Conservation (phyloP, 192 early-diverging fungal genomes). For the Gonapodya sp. region DNA sequence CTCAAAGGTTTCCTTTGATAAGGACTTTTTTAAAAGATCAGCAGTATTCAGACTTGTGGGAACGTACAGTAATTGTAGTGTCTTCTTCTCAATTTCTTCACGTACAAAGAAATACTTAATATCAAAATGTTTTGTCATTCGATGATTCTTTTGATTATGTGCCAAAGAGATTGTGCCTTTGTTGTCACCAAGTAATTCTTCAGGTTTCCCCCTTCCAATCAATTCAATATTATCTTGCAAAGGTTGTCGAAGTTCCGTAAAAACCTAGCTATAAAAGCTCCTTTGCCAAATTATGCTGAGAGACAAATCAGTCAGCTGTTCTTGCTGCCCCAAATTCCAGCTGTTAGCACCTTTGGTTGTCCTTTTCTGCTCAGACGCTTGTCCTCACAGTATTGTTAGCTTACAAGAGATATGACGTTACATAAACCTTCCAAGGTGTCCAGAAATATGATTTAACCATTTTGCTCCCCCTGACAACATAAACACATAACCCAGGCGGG, state of each 20-base stretch:
- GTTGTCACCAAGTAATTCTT: conserved; percentile 16
- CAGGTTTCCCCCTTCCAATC: neutral
- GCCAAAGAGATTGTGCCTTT: conserved; percentile 10
- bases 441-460: too few species aligned
- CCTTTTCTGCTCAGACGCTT: too few species aligned
- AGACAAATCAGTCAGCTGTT: conserved; percentile 9
- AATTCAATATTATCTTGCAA: neutral
- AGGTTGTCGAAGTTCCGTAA: conserved; percentile 13
- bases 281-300: conserved; percentile 4
- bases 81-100: conserved; percentile 13
- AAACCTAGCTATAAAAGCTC: conserved; percentile 16
- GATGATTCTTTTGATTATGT: conserved; percentile 19
- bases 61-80: conserved; percentile 13
- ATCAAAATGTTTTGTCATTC: conserved; percentile 25
- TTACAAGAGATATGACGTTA: too few species aligned
- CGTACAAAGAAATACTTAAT: conserved; percentile 23
- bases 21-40: conserved; percentile 20
- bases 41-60: conserved; percentile 18
- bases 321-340: conserved; percentile 15
- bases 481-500: conserved; percentile 17
- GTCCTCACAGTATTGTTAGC: too few species aligned
- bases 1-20: conserved; percentile 9
- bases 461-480: conserved; percentile 13
- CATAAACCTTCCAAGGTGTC: too few species aligned
- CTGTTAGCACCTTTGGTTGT: too few species aligned